Conservation (phyloP, 495 filamentous ascomycete species). For the Penicillium canariense region DNA sequence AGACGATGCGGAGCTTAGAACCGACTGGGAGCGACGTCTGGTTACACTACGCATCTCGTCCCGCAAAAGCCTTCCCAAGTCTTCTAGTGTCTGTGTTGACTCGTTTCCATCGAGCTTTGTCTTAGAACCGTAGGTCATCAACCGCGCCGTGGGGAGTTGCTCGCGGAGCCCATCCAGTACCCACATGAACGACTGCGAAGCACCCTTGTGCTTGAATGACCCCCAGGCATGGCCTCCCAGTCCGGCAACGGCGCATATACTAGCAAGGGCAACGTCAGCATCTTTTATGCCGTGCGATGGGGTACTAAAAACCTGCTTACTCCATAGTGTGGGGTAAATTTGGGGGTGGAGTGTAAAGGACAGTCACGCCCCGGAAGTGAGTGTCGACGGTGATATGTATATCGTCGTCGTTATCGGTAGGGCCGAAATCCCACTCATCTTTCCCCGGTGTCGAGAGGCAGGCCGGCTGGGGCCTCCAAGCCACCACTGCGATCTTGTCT, state of each 20-base stretch:
- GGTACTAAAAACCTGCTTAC: background rate
- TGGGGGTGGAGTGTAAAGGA: background rate
- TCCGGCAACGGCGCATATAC: constrained; percentile 1
- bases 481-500: constrained; percentile 1
- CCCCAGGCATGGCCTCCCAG: constrained; percentile 5
- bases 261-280: background rate
- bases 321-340: background rate
- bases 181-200: constrained; percentile 6
- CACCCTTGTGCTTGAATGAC: constrained; percentile 3
- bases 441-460: background rate
- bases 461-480: background rate
- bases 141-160: background rate
- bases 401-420: background rate
- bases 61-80: background rate
- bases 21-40: background rate
- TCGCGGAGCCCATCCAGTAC: constrained; percentile 1
- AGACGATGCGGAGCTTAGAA: background rate
- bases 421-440: constrained; percentile 2
- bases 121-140: constrained; percentile 5
- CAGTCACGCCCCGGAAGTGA: background rate
- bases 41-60: constrained; percentile 3
- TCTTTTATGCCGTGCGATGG: no score
- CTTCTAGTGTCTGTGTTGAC: constrained; percentile 4
- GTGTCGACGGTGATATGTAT: constrained; percentile 2
- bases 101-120: constrained; percentile 3